A percentile compares a stretch with the other conserved stretches of the same genome.
Conservation (phyloP, 2,329 filamentous ascomycete genomes). For the Tricladium varicosporioides region DNA sequence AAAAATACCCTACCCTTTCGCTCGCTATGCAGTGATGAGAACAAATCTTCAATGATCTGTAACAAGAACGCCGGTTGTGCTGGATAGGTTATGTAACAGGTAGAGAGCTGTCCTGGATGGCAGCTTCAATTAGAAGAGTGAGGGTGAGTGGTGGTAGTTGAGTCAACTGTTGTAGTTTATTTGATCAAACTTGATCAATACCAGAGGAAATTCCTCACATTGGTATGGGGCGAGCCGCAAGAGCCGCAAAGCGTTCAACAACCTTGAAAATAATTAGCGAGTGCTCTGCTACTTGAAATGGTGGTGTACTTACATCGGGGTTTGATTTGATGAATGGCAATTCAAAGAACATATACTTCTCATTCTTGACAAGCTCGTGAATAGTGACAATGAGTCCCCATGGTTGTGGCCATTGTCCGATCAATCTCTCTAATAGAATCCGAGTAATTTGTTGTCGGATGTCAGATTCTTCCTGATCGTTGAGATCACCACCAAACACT, state of each 20-base stretch:
- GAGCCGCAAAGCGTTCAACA: slow-evolving; percentile 31
- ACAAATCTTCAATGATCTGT: slow-evolving; percentile 30
- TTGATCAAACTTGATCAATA: background rate
- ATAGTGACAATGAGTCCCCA: slow-evolving; percentile 92
- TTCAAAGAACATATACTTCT: slow-evolving; percentile 88
- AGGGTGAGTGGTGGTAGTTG: background rate
- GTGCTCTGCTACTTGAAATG: background rate
- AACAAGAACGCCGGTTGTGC: slow-evolving; percentile 33
- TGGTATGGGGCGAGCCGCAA: slow-evolving; percentile 25
- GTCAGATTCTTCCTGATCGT: slow-evolving; percentile 72
- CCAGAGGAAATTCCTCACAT: slow-evolving; percentile 5
- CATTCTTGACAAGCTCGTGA: slow-evolving; percentile 87
- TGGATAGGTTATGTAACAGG: slow-evolving; percentile 34
- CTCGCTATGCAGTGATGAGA: slow-evolving; percentile 36
- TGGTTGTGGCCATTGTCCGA: slow-evolving; percentile 88
- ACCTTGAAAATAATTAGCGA: slow-evolving; percentile 22
- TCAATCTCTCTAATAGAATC: slow-evolving; percentile 81
- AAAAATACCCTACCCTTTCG: slow-evolving; percentile 32
- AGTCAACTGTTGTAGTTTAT: background rate
- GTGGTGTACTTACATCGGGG: slow-evolving; percentile 65
- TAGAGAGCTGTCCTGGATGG: slow-evolving; percentile 19
- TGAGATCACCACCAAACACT: slow-evolving; percentile 75
- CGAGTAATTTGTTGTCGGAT: slow-evolving; percentile 90
- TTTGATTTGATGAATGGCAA: slow-evolving; percentile 87
- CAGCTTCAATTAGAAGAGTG: slow-evolving; percentile 7